These are phyloP conservation scores for Diatrype stigma DNA, from an alignment of 2,329 filamentous ascomycete species.

Conservation along the genomic window DNA sequence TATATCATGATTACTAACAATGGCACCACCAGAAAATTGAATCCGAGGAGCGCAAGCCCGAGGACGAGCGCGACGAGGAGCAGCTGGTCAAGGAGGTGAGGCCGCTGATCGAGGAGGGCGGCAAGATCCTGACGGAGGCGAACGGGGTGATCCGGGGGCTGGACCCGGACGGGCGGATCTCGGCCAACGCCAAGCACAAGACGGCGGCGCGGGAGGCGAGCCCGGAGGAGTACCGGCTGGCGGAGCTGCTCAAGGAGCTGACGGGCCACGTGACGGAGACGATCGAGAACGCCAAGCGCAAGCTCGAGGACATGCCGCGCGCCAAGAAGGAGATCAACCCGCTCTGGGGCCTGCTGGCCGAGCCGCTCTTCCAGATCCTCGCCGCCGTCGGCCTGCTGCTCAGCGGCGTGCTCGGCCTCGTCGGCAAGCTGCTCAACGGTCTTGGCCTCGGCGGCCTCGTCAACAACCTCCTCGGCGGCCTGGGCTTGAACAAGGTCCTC, in stretches of 20 bases:
- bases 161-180: conserved; percentile 83
- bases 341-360: conserved; percentile 75
- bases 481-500: conserved; percentile 73
- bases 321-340: conserved; percentile 94
- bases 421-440: conserved; percentile 74
- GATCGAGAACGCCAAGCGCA: conserved; percentile 84
- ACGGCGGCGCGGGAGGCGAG: conserved; percentile 69
- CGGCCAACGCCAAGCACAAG: conserved; percentile 79
- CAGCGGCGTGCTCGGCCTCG: conserved; percentile 77
- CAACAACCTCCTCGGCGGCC: conserved; percentile 70
- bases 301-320: conserved; percentile 86
- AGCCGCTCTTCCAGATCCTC: conserved; percentile 89
- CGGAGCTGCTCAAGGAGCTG: conserved; percentile 81
- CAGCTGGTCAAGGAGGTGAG: conserved; percentile 80
- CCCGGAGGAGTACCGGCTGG: conserved; percentile 79
- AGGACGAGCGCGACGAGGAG: conserved; percentile 88
- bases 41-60: conserved; percentile 71
- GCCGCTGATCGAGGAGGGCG: conserved; percentile 83
- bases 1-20: conserved; percentile 20
- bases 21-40: conserved; percentile 64
- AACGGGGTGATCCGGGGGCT: conserved; percentile 84
- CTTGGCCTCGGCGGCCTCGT: conserved; percentile 79
- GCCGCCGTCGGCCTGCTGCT: conserved; percentile 82
- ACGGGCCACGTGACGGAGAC: conserved; percentile 76
- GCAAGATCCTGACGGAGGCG: conserved; percentile 76